Evolutionary conservation across 371 early-diverging fungal species (phyloP).

Genomic region (Thermomucor indicae-seudaticae): DNA sequence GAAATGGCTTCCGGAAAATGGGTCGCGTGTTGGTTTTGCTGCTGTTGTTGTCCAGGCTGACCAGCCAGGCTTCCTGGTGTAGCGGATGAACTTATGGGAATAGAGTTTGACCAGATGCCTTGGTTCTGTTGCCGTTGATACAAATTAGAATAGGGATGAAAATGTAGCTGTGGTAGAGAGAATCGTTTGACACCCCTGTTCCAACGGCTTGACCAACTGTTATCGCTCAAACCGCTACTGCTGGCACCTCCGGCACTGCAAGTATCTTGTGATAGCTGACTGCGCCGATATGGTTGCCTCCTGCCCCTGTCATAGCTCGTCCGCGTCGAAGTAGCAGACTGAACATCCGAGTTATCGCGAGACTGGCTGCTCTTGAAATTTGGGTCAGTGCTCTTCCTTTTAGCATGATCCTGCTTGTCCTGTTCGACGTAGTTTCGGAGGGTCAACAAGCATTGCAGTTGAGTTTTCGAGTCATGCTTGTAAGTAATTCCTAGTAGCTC

Average conservation of each 20-base stretch:
- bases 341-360: background rate
- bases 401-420: conserved; percentile 11
- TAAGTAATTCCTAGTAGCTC: conserved; percentile 42
- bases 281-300: background rate
- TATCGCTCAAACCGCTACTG: conserved; percentile 14
- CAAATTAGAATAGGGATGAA: background rate
- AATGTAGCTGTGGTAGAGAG: conserved; percentile 14
- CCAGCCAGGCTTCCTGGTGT: conserved; percentile 7
- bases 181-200: conserved; percentile 20
- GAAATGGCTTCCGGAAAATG: background rate
- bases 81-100: conserved; percentile 17
- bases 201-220: conserved; percentile 19
- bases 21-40: conserved; percentile 1
- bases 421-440: conserved; percentile 25
- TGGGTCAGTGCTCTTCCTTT: background rate
- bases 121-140: conserved; percentile 1
- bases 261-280: background rate
- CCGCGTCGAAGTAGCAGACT: background rate
- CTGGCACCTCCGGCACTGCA: too few relatives aligned
- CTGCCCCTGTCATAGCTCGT: too few relatives aligned
- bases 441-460: conserved; percentile 33
- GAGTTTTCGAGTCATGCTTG: conserved; percentile 23
- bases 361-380: background rate
- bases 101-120: conserved; percentile 21
- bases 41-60: conserved; percentile 2